phyloP scores from a whole-genome alignment of 164 flowering plant genomes.

The Berberis vulgaris region DNA sequence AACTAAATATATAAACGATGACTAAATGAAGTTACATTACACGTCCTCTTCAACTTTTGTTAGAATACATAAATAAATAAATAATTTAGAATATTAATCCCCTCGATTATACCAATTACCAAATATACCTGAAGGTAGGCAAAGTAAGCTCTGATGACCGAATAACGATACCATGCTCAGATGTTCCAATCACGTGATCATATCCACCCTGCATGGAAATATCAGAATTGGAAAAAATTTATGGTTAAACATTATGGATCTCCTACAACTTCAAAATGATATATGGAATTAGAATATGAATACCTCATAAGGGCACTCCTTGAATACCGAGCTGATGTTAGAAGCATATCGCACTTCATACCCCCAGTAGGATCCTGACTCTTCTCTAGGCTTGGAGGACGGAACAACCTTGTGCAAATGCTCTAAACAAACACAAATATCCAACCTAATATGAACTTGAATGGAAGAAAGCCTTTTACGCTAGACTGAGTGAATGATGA shows the following conservation, averaged over 20 bases:
- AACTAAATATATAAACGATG: no score
- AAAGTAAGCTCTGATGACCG: conserved; percentile 66
- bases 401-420: conserved; percentile 47
- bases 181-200: conserved; percentile 83
- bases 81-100: no score
- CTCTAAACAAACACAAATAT: conserved; percentile 28
- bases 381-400: conserved; percentile 71
- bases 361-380: conserved; percentile 83
- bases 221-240: conserved; percentile 1
- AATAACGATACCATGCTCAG: conserved; percentile 74
- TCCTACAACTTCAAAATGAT: not conserved
- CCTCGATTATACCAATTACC: not conserved
- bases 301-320: conserved; percentile 73
- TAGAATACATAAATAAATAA: no score
- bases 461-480: not conserved
- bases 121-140: conserved; percentile 68
- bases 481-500: no score
- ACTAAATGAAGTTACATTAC: no score
- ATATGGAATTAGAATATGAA: conserved; percentile 3
- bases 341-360: conserved; percentile 93
- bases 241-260: not conserved
- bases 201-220: conserved; percentile 59
- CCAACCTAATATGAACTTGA: not conserved
- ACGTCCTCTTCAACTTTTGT: not conserved
- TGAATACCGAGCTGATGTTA: conserved; percentile 59